Evolutionary conservation across 2,329 filamentous ascomycete species (phyloP).

Genomic region (Dissoconium aciculare): DNA sequence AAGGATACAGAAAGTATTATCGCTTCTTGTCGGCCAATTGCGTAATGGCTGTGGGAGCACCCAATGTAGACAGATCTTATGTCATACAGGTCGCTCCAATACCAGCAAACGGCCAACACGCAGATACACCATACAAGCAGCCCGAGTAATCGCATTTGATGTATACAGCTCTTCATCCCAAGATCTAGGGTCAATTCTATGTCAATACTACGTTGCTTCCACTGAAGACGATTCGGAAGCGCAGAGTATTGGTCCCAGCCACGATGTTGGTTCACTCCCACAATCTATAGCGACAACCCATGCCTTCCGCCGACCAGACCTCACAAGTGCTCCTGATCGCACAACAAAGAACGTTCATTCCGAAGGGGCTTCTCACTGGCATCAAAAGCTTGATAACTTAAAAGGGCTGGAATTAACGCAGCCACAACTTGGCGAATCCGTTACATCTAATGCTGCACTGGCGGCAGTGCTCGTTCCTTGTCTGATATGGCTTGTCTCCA

Average conservation of each 20-base stretch:
- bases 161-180: slow-evolving; percentile 64
- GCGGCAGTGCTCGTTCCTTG: slow-evolving; percentile 4
- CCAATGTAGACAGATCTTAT: slow-evolving; percentile 56
- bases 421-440: too few relatives aligned
- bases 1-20: too few relatives aligned
- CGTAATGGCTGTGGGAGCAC: slow-evolving; percentile 57
- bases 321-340: too few relatives aligned
- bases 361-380: too few relatives aligned
- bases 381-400: too few relatives aligned
- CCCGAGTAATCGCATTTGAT: slow-evolving; percentile 61
- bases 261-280: too few relatives aligned
- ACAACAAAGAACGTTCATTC: too few relatives aligned
- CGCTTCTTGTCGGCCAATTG: slow-evolving; percentile 48
- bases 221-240: too few relatives aligned
- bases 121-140: slow-evolving; percentile 63
- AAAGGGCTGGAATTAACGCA: too few relatives aligned
- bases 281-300: too few relatives aligned
- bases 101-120: slow-evolving; percentile 50
- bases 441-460: slow-evolving; percentile 6
- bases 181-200: slow-evolving; percentile 54
- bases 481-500: slow-evolving; percentile 7
- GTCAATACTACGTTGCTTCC: slow-evolving; percentile 28
- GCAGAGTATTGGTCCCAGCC: too few relatives aligned
- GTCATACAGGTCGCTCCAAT: slow-evolving; percentile 59
- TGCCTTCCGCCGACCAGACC: too few relatives aligned